These are phyloP conservation scores for Emmonsiellopsis sp. DNA, from an alignment of 2,329 filamentous ascomycete genomes.

Conservation along the genomic window DNA sequence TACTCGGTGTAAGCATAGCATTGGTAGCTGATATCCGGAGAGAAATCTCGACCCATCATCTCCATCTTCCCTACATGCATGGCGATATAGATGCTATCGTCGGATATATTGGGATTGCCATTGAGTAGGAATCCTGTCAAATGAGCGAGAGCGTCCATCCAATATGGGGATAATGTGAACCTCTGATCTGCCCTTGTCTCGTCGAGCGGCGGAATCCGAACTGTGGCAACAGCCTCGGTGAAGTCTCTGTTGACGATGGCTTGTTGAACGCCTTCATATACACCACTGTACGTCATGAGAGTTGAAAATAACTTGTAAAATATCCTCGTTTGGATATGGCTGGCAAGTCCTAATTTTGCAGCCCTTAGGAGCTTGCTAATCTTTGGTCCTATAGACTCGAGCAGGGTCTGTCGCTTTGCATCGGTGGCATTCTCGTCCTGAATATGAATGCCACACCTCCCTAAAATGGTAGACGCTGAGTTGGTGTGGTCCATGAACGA, in stretches of 20 bases:
- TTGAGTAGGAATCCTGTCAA: conserved; percentile 31
- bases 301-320: conserved; percentile 27
- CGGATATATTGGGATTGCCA: conserved; percentile 18
- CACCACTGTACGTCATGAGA: conserved; percentile 24
- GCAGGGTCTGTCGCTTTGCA: too few relatives aligned
- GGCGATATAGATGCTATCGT: conserved; percentile 23
- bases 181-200: conserved; percentile 15
- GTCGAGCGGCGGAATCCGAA: conserved; percentile 20
- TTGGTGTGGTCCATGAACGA: neutral
- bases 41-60: conserved; percentile 4
- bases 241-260: conserved; percentile 26
- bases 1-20: neutral
- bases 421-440: too few relatives aligned
- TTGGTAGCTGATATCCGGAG: neutral
- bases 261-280: conserved; percentile 27
- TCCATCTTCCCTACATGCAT: conserved; percentile 12
- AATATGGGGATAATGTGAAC: conserved; percentile 27
- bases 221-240: conserved; percentile 24
- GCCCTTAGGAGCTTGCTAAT: neutral
- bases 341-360: neutral
- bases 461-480: too few relatives aligned
- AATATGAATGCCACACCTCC: too few relatives aligned
- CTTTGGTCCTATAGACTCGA: neutral
- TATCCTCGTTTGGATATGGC: conserved; percentile 15
- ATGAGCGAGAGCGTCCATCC: conserved; percentile 27